A percentile compares a stretch with the other conserved stretches of the same genome.
phyloP scores from a whole-genome alignment of 1,284 basidiomycete species.

The Boletellus deceptivus region DNA sequence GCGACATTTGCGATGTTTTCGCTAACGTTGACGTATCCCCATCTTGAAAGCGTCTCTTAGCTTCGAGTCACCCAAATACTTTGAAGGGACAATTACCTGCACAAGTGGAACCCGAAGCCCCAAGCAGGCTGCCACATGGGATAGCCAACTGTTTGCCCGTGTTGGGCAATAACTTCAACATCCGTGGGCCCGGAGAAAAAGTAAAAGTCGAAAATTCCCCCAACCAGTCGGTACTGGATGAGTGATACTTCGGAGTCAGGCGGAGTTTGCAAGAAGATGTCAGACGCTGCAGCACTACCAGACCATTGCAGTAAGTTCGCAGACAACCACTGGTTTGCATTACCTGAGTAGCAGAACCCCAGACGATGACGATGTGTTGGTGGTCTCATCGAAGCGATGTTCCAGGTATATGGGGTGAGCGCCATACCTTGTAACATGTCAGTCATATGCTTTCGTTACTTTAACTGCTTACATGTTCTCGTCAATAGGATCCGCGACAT shows the following conservation, averaged over 20 bases:
- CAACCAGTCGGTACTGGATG: conserved; percentile 63
- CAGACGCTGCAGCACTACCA: conserved; percentile 53
- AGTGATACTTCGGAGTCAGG: conserved; percentile 48
- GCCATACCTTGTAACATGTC: conserved; percentile 47
- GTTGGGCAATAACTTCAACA: conserved; percentile 65
- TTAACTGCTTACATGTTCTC: conserved; percentile 50
- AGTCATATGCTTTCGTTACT: not conserved
- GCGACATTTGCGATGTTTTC: conserved; percentile 51
- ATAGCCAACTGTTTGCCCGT: conserved; percentile 55
- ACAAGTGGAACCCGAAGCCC: conserved; percentile 72
- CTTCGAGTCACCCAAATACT: not conserved
- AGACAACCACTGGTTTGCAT: not conserved
- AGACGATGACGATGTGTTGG: conserved; percentile 55
- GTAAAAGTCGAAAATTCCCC: conserved; percentile 68
- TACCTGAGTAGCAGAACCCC: conserved; percentile 69
- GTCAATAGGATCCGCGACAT: conserved; percentile 57
- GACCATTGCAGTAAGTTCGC: not conserved
- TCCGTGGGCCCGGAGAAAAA: conserved; percentile 69
- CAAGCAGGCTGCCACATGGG: conserved; percentile 68
- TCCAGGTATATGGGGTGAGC: conserved; percentile 69
- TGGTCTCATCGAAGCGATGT: conserved; percentile 52
- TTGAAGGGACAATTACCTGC: conserved; percentile 39
- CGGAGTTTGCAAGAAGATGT: conserved; percentile 62
- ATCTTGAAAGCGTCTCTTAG: conserved; percentile 34
- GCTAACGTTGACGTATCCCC: conserved; percentile 52